These are phyloP conservation scores for Globisporangium mamillatum DNA, from an alignment of 352 stramenopile species.

Conservation along the genomic window DNA sequence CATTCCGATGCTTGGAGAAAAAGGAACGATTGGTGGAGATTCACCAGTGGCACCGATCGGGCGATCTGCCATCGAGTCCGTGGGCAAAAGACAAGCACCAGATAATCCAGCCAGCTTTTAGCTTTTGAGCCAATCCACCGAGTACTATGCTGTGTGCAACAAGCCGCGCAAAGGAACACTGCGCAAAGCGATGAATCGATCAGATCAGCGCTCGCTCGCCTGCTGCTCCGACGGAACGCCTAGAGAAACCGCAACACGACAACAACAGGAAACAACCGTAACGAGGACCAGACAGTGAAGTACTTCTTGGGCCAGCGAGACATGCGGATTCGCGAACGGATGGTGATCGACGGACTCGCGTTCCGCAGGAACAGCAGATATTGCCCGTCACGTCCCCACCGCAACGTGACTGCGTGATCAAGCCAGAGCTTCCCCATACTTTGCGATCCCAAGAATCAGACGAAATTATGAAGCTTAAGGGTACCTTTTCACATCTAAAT, in stretches of 20 bases:
- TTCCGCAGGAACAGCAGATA: neutral
- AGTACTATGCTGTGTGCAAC: neutral
- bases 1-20: neutral
- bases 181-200: neutral
- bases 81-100: too few species aligned
- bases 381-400: neutral
- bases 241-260: neutral
- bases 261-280: neutral
- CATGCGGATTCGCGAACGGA: neutral
- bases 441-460: neutral
- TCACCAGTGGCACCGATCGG: neutral
- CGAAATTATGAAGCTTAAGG: neutral
- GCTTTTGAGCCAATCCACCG: too few species aligned
- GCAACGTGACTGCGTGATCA: neutral
- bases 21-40: too few species aligned
- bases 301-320: neutral
- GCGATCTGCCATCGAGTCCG: neutral
- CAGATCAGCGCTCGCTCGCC: too few species aligned
- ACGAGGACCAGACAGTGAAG: too few species aligned
- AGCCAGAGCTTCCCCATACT: neutral
- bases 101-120: too few species aligned
- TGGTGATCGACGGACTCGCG: neutral
- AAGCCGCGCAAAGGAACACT: neutral
- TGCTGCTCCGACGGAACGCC: neutral
- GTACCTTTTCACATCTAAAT: too few species aligned